These are phyloP conservation scores for Calocera cornea DNA, from an alignment of 768 basidiomycete genomes.

Conservation along the genomic window DNA sequence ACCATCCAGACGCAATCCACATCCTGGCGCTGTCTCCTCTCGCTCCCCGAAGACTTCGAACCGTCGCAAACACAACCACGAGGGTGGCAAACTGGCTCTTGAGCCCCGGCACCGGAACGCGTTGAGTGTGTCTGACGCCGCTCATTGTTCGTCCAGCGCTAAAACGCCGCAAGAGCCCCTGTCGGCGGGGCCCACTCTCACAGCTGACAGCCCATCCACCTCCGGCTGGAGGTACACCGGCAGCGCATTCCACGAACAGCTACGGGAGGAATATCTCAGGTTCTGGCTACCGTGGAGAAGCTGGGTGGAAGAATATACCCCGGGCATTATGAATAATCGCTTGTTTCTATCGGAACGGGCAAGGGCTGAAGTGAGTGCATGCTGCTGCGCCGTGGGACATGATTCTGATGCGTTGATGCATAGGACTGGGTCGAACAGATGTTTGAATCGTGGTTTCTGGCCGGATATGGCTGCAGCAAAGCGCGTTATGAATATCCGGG, in stretches of 20 bases:
- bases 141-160: neutral
- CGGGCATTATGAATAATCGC: neutral
- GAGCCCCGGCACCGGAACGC: too few relatives aligned
- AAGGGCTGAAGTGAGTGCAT: neutral
- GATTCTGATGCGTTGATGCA: neutral
- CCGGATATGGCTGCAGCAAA: neutral
- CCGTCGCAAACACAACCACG: too few relatives aligned
- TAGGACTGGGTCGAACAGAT: neutral
- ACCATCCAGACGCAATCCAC: neutral
- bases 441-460: neutral
- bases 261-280: neutral
- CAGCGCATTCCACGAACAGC: neutral
- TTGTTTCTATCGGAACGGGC: neutral
- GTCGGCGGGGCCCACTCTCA: neutral
- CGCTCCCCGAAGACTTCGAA: neutral
- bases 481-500: neutral
- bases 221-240: neutral
- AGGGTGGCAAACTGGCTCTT: too few relatives aligned
- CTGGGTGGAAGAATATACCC: neutral
- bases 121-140: too few relatives aligned
- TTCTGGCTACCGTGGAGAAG: neutral
- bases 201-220: neutral
- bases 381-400: neutral
- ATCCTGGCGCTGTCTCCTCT: neutral
- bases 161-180: neutral